phyloP scores from a whole-genome alignment of 2,329 filamentous ascomycete species.

The Verticillium klebahnii region DNA sequence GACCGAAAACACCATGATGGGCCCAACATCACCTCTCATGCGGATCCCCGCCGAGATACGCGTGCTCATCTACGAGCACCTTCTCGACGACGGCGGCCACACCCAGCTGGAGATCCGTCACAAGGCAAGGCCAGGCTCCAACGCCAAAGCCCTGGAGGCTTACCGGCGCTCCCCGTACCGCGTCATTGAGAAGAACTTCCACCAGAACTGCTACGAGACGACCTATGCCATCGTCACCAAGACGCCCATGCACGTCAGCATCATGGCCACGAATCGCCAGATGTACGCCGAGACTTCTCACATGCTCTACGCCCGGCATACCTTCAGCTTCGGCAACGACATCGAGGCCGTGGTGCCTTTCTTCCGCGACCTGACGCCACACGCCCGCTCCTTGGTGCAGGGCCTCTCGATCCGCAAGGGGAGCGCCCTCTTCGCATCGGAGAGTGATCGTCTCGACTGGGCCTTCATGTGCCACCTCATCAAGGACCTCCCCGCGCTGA shows the following conservation, averaged over 20 bases:
- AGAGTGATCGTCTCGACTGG: slow-evolving; percentile 42
- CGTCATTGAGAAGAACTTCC: slow-evolving; percentile 32
- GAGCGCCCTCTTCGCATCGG: slow-evolving; percentile 47
- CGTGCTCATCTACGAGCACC: slow-evolving; percentile 36
- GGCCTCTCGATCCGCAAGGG: slow-evolving; percentile 52
- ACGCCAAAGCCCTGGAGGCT: neutral
- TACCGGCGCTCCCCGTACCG: slow-evolving; percentile 32
- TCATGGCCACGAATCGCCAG: slow-evolving; percentile 40
- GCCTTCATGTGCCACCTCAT: slow-evolving; percentile 41
- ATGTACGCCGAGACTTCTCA: slow-evolving; percentile 52
- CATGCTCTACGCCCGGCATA: slow-evolving; percentile 50
- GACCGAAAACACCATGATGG: neutral
- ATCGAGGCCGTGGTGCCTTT: slow-evolving; percentile 59
- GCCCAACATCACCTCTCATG: slow-evolving; percentile 13
- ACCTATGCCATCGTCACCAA: slow-evolving; percentile 48
- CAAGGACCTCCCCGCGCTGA: slow-evolving; percentile 31
- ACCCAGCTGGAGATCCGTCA: slow-evolving; percentile 32
- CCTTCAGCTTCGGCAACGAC: slow-evolving; percentile 55
- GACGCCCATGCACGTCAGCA: slow-evolving; percentile 33
- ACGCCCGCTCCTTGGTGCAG: slow-evolving; percentile 40
- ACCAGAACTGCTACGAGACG: slow-evolving; percentile 40
- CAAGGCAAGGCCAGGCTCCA: neutral
- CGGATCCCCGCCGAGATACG: slow-evolving; percentile 36
- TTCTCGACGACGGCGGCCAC: slow-evolving; percentile 35
- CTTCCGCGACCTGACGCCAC: slow-evolving; percentile 48